A percentile compares a stretch with the other conserved stretches of the same genome.
phyloP scores from a whole-genome alignment of 495 filamentous ascomycete species.

The Cercophora samala region DNA sequence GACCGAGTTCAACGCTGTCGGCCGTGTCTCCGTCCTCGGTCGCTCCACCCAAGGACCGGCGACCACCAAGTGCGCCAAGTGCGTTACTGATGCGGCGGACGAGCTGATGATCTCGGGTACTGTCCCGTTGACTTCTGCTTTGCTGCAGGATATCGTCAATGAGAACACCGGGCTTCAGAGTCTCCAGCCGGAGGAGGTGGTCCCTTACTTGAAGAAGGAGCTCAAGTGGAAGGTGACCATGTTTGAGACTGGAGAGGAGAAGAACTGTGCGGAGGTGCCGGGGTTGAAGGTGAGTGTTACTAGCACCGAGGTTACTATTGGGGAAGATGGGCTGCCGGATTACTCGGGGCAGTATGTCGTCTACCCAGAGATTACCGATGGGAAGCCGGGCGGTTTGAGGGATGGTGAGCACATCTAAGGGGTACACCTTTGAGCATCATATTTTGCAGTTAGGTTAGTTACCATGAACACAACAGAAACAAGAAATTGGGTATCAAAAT shows the following conservation, averaged over 20 bases:
- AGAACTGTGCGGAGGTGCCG: conserved; percentile 29
- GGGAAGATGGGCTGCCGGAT: conserved; percentile 29
- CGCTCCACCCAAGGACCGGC: conserved; percentile 18
- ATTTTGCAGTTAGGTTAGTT: no score
- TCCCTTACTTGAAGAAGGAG: conserved; percentile 35
- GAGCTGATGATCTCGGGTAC: conserved; percentile 39
- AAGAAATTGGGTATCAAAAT: conserved; percentile 27
- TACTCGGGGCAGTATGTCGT: conserved; percentile 36
- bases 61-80: conserved; percentile 33
- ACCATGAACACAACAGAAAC: background rate
- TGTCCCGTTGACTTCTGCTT: conserved; percentile 41
- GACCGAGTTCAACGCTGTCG: conserved; percentile 38
- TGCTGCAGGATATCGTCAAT: conserved; percentile 38
- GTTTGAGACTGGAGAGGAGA: conserved; percentile 34
- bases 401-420: conserved; percentile 67
- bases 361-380: conserved; percentile 37
- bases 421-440: background rate
- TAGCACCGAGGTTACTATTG: conserved; percentile 36
- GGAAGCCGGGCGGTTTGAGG: conserved; percentile 60
- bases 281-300: conserved; percentile 37
- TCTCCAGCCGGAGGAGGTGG: conserved; percentile 34
- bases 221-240: conserved; percentile 38
- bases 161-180: conserved; percentile 21
- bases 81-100: conserved; percentile 27
- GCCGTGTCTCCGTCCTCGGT: conserved; percentile 39